Evolutionary conservation across 306 rosid genomes (phyloP).

Genomic region (Quercus agrifolia): DNA sequence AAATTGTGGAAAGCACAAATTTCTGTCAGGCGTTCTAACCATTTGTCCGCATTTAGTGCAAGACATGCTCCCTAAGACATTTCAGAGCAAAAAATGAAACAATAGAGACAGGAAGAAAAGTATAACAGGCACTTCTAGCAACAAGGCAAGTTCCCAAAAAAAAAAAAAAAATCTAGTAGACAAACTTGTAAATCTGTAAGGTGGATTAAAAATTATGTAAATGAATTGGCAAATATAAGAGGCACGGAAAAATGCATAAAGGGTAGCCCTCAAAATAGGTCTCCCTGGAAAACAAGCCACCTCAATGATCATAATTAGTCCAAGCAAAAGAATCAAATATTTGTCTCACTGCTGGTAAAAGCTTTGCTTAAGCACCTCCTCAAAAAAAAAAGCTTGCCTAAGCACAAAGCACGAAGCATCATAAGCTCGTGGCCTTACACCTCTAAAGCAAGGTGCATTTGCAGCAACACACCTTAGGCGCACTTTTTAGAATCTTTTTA

Average conservation of each 20-base stretch:
- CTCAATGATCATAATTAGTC: background rate
- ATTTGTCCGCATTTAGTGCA: slow-evolving; percentile 71
- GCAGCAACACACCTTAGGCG: too few relatives aligned
- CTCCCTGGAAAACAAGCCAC: background rate
- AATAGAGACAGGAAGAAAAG: background rate
- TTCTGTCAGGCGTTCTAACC: slow-evolving; percentile 62
- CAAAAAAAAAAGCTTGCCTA: too few relatives aligned
- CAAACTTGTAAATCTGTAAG: background rate
- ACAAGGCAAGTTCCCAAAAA: background rate
- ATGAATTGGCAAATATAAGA: background rate
- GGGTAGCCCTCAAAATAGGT: background rate
- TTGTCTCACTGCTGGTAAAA: background rate
- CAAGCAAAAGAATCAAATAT: background rate
- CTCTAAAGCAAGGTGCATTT: too few relatives aligned
- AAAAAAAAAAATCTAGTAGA: background rate
- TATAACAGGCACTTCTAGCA: slow-evolving; percentile 13
- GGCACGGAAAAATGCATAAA: background rate
- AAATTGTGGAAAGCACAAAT: slow-evolving; percentile 73
- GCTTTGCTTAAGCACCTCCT: too few relatives aligned
- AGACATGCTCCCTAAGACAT: slow-evolving; percentile 83
- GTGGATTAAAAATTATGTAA: background rate
- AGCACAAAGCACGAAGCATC: too few relatives aligned
- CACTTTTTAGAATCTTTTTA: too few relatives aligned
- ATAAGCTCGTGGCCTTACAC: too few relatives aligned
- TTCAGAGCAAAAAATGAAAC: slow-evolving; percentile 6